Evolutionary conservation across 1,284 basidiomycete genomes (phyloP), one percentile per base, ranked within the genome.

Genomic region (Boletellus sp.): DNA sequence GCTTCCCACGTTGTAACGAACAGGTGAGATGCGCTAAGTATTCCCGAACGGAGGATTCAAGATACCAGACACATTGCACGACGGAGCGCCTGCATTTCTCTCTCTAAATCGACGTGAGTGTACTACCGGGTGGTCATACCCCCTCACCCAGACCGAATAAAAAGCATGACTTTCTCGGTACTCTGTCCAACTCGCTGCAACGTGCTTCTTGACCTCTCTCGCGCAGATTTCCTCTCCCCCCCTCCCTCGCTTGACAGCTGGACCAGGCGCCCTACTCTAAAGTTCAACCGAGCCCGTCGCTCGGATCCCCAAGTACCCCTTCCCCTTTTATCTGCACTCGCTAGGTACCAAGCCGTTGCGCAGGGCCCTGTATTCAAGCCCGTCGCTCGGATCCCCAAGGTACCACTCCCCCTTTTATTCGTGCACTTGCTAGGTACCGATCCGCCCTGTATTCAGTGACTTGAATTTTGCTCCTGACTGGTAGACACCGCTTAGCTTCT

Each of bases 161-260:
- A 67, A 56, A 21, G 48, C 46, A 34, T 32, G 33, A 21, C 25
- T n/a, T 34, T 25, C 40, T 21, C 27, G 36, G 13, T 36, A 36
- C 17, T 26, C 43, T 35, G 35, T 35, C 21, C 33, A 35, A 8
- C 37, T 23, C 38, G 4, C 46, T 23, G 1, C 49, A 43, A 67
- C 50, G 37, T 60, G 32, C 33, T 58, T 67, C 37, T 32, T 62
- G 21, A 43, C 48, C 14, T 58, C 48, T 43, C 36, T 66, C 17
- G 9, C 48, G 23, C 60, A 51, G 5, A 5, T 60, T 21, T 65
- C 64, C 0, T 16, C 53, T 8, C 59, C 63, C 6, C 2, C 33
- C 4, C 2, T 14, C 13, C 2, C 8, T 8, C 11, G 8, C 11
- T 25, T 17, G n/a, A 7, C 20, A 8, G 19, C 11, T 19, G 2